Percentiles rank a stretch among this genome's conserved stretches.
These are phyloP conservation scores for Fusarium burgessii DNA, from an alignment of 2,329 filamentous ascomycete genomes.

Conservation along the genomic window DNA sequence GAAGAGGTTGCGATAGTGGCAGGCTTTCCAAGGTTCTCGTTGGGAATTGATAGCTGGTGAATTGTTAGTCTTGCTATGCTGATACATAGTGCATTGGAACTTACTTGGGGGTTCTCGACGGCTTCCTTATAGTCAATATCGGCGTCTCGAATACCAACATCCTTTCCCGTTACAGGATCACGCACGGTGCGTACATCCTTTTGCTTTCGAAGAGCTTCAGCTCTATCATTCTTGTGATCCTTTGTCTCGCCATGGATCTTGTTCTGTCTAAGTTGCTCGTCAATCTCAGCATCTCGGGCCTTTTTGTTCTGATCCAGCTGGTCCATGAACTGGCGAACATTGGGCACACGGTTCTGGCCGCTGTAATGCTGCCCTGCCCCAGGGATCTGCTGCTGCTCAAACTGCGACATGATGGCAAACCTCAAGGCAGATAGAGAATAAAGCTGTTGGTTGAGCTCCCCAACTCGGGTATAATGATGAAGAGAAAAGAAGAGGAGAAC, in stretches of 20 bases:
- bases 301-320: constrained; percentile 83
- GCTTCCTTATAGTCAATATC: constrained; percentile 75
- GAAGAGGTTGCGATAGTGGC: constrained; percentile 79
- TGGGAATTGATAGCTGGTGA: constrained; percentile 78
- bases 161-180: constrained; percentile 87
- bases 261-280: constrained; percentile 63
- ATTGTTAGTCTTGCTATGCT: not conserved
- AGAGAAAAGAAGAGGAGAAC: not conserved
- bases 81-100: not conserved
- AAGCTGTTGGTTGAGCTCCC: constrained; percentile 16
- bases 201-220: constrained; percentile 50
- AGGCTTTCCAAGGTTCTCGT: constrained; percentile 84
- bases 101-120: constrained; percentile 78
- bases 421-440: constrained; percentile 8
- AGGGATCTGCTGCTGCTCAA: constrained; percentile 57
- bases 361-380: constrained; percentile 78
- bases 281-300: constrained; percentile 77
- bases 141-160: constrained; percentile 88
- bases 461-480: constrained; percentile 9
- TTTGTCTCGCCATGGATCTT: constrained; percentile 53
- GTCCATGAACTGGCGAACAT: constrained; percentile 85
- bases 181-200: constrained; percentile 77
- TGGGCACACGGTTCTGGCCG: constrained; percentile 85
- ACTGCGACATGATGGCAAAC: constrained; percentile 50
- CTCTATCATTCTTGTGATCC: constrained; percentile 56